Evolutionary conservation across 352 stramenopile species (phyloP).

Genomic region (Phytopythium vexans): DNA sequence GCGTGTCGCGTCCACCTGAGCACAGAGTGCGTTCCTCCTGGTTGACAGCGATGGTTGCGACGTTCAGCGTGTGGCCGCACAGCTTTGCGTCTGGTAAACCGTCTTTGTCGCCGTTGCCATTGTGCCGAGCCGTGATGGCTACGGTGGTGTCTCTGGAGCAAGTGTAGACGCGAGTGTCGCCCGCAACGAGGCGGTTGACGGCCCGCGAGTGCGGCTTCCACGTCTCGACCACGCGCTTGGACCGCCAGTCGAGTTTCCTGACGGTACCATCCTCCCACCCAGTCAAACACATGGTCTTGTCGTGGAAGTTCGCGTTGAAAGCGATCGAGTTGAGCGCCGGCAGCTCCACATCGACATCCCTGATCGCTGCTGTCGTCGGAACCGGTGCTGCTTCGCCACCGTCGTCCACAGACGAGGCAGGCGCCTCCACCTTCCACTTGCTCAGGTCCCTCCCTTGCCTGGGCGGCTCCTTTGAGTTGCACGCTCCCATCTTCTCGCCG

Average conservation of each 20-base stretch:
- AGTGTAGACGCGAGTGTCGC: conserved; percentile 53
- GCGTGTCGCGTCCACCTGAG: conserved; percentile 77
- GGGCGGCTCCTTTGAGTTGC: conserved; percentile 31
- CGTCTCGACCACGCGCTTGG: conserved; percentile 17
- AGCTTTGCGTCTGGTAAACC: conserved; percentile 24
- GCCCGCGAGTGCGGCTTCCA: conserved; percentile 52
- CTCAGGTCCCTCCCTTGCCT: conserved; percentile 20
- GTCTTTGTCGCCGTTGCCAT: conserved; percentile 7
- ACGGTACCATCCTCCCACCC: conserved; percentile 80
- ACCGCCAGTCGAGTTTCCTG: conserved; percentile 35
- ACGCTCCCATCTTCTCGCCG: conserved; percentile 38
- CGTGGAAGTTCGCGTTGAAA: conserved; percentile 23
- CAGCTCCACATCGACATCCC: conserved; percentile 1
- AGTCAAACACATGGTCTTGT: conserved; percentile 30
- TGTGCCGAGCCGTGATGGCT: conserved; percentile 30
- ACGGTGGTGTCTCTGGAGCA: conserved; percentile 79
- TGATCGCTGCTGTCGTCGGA: neutral
- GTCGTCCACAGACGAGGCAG: conserved; percentile 1
- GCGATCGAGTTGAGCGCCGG: conserved; percentile 53
- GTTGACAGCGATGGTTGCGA: conserved; percentile 61
- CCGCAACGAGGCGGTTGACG: conserved; percentile 61
- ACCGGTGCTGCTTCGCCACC: neutral
- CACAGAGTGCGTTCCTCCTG: conserved; percentile 53
- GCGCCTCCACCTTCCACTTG: conserved; percentile 43
- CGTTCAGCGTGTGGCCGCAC: conserved; percentile 58